Evolutionary conservation across 257 asterid genomes (phyloP).

Genomic region (Primulina eburnea): DNA sequence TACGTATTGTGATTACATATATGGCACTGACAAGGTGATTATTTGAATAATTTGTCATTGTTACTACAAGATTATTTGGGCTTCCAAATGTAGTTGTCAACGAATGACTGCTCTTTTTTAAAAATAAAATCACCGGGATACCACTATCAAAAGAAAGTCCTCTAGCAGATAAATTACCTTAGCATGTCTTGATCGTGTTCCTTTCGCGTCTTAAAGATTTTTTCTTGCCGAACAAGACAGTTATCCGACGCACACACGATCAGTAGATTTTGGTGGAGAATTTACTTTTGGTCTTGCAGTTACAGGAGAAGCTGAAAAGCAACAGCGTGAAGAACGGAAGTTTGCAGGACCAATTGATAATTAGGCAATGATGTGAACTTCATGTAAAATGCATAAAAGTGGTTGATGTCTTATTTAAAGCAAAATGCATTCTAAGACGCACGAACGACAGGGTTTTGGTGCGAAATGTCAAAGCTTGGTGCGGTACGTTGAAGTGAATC

Average conservation of each 20-base stretch:
- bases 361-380: too few species aligned
- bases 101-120: slow-evolving; percentile 17
- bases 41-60: neutral
- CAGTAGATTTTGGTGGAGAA: neutral
- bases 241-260: neutral
- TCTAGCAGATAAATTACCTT: slow-evolving; percentile 58
- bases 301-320: slow-evolving; percentile 47
- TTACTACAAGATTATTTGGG: slow-evolving; percentile 10
- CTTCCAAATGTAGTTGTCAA: slow-evolving; percentile 15
- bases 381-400: too few species aligned
- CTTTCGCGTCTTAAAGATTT: neutral
- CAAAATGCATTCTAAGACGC: too few species aligned
- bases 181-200: neutral
- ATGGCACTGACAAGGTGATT: slow-evolving; percentile 95
- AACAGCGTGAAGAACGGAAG: slow-evolving; percentile 34
- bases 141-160: slow-evolving; percentile 79
- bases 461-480: too few species aligned
- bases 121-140: slow-evolving; percentile 52
- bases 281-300: slow-evolving; percentile 32
- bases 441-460: too few species aligned
- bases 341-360: slow-evolving; percentile 12
- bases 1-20: slow-evolving; percentile 90
- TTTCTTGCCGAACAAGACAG: neutral
- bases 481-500: too few species aligned
- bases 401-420: too few species aligned